Conservation (phyloP, 495 filamentous ascomycete species). For the Bryoglossum gracile region DNA sequence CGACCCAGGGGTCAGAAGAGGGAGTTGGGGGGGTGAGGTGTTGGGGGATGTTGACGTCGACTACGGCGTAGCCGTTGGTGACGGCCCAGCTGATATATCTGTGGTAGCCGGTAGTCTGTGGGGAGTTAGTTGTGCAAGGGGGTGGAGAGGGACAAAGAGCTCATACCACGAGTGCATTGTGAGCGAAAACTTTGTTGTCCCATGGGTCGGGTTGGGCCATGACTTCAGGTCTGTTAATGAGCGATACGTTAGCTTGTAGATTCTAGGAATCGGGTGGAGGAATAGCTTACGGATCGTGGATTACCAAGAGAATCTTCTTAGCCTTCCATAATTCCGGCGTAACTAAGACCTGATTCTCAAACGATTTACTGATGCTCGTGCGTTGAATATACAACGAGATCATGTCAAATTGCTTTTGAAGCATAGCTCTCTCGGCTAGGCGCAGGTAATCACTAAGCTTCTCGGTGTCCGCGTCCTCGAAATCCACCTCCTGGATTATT, state of each 20-base stretch:
- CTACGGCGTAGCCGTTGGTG: conserved; percentile 63
- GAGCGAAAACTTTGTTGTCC: conserved; percentile 64
- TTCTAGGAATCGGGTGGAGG: not conserved
- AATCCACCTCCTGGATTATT: conserved; percentile 25
- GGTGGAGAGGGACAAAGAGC: not conserved
- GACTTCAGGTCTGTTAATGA: conserved; percentile 54
- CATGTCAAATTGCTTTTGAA: conserved; percentile 69
- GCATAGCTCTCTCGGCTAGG: conserved; percentile 56
- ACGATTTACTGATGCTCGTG: conserved; percentile 63
- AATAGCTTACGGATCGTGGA: conserved; percentile 69
- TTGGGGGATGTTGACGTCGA: conserved; percentile 85
- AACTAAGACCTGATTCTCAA: conserved; percentile 83
- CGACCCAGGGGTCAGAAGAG: conserved; percentile 22
- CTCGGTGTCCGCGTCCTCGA: conserved; percentile 27
- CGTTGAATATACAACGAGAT: conserved; percentile 65
- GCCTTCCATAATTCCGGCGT: conserved; percentile 43
- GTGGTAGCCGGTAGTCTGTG: conserved; percentile 66
- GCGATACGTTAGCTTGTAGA: conserved; percentile 4
- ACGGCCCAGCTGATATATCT: conserved; percentile 79
- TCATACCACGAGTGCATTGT: conserved; percentile 83
- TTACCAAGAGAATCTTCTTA: conserved; percentile 58
- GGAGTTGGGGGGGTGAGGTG: conserved; percentile 18
- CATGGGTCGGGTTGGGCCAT: conserved; percentile 58
- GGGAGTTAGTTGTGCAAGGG: conserved; percentile 34
- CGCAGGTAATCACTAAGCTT: conserved; percentile 63